Evolutionary conservation across 495 filamentous ascomycete species (phyloP).

Genomic region (Aspergillus olivimuriae): DNA sequence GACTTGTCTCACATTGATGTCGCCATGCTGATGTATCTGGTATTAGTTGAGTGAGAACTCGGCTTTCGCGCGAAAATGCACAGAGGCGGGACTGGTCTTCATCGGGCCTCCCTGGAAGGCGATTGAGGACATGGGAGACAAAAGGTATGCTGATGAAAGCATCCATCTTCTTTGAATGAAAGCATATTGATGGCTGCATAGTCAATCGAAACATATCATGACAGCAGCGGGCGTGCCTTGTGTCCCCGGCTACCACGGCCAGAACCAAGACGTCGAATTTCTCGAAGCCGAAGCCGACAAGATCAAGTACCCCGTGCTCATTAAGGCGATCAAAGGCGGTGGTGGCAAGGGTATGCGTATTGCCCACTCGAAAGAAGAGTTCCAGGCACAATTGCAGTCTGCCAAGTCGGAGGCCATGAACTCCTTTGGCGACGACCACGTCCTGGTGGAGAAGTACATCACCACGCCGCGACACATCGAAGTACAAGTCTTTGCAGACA

Average conservation of each 20-base stretch:
- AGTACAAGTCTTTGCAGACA: conserved; percentile 95
- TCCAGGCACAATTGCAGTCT: conserved; percentile 72
- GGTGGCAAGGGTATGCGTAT: conserved; percentile 99
- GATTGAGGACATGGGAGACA: conserved; percentile 97
- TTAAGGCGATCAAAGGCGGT: conserved; percentile 95
- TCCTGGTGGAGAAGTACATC: conserved; percentile 96
- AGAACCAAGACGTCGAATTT: conserved; percentile 67
- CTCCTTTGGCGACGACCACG: conserved; percentile 93
- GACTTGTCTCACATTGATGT: not conserved
- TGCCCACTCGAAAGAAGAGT: conserved; percentile 64
- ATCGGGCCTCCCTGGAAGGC: conserved; percentile 89
- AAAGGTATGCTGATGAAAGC: conserved; percentile 48
- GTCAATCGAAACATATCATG: conserved; percentile 92
- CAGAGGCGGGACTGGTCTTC: conserved; percentile 86
- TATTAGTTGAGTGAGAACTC: conserved; percentile 77
- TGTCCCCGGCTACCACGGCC: conserved; percentile 91
- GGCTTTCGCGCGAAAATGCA: conserved; percentile 79
- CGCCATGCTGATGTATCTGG: conserved; percentile 4
- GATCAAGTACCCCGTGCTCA: conserved; percentile 85
- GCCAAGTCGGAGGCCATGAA: conserved; percentile 86
- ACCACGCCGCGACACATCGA: conserved; percentile 92
- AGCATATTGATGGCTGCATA: conserved; percentile 18
- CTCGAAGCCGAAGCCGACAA: conserved; percentile 68
- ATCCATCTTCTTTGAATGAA: not conserved
- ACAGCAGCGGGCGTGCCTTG: conserved; percentile 86